Evolutionary conservation across 768 basidiomycete genomes (phyloP), one percentile per base, ranked within the genome.

Genomic region (Mycena pura): DNA sequence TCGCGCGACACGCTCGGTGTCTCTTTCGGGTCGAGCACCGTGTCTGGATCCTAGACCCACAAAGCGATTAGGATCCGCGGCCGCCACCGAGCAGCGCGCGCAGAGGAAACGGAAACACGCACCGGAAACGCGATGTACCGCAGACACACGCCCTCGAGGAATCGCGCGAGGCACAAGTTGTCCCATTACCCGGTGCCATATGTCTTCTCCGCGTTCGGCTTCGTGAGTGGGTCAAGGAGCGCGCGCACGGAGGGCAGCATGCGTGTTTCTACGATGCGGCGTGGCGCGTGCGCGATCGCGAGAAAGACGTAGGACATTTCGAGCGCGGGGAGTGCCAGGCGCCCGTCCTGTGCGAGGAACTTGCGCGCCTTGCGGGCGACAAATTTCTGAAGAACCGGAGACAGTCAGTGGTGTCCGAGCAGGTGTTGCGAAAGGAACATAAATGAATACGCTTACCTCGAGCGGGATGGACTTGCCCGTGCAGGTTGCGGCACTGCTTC

Each of bases 41-140:
- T 90, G 59, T 92, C 86, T 1, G 87, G 82, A 50, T 87, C 86
- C 87, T 88, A n/a, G n/a, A n/a, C n/a, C n/a, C n/a, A n/a, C n/a
- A n/a, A n/a, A n/a, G 40, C 29, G 25, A 48, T n/a, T n/a, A n/a
- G n/a, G 29, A 24, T 22, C n/a, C n/a, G 22, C 9, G 46, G 31
- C 3, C 36, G 8, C 6, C 28, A 6, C 4, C 25, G 19, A 13
- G 1, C 2, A 17, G 9, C 5, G 21, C 17, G 25, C 51, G 8
- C 36, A 13, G 43, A 40, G 58, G 32, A 53, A 19, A 45, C 25
- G 25, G 31, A 44, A 41, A 39, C 7, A 83, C 85, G 50, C 65
- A 95, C 95, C 19, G 95, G 93, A 76, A 91, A 93, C 6, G 94
- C 92, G 41, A 96, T 78, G 68, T 91, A 94, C 53, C 92, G 82